A percentile compares a stretch with the other conserved stretches of the same genome.
phyloP scores from a whole-genome alignment of 1,284 basidiomycete species.

The Fomes fomentarius region DNA sequence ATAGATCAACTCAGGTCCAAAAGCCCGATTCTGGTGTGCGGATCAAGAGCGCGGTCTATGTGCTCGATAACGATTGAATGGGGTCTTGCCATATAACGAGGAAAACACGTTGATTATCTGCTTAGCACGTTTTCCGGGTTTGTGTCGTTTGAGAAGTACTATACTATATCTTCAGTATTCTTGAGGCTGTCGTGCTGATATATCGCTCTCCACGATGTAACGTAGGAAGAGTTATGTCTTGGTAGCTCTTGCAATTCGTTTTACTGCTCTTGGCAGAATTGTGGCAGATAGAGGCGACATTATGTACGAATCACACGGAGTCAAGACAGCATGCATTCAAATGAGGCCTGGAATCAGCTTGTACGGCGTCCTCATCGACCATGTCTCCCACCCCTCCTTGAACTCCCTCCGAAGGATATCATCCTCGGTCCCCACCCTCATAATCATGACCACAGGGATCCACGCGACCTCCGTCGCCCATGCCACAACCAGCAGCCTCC shows the following conservation, averaged over 20 bases:
- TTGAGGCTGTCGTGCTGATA: not conserved
- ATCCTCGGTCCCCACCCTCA: conserved; percentile 18
- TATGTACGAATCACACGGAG: not conserved
- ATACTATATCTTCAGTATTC: not conserved
- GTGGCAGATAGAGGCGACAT: too few species aligned
- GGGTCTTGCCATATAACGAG: not conserved
- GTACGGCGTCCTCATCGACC: conserved; percentile 22
- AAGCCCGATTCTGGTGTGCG: conserved; percentile 18
- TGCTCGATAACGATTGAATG: conserved; percentile 27
- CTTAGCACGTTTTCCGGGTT: not conserved
- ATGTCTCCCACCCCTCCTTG: conserved; percentile 19
- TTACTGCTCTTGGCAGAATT: too few species aligned
- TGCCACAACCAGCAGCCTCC: conserved; percentile 6
- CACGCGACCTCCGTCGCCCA: conserved; percentile 20
- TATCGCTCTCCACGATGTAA: too few species aligned
- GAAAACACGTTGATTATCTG: not conserved
- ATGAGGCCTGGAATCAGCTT: conserved; percentile 20
- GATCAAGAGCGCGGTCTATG: conserved; percentile 29
- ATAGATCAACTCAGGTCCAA: conserved; percentile 14
- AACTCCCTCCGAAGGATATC: conserved; percentile 22
- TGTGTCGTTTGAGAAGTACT: conserved; percentile 5
- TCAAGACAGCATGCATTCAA: too few species aligned
- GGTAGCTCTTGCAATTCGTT: too few species aligned
- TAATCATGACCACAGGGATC: conserved; percentile 17
- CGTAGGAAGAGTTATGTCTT: too few species aligned